Evolutionary conservation across 495 filamentous ascomycete species (phyloP).

Genomic region (Penicillium paradoxum): DNA sequence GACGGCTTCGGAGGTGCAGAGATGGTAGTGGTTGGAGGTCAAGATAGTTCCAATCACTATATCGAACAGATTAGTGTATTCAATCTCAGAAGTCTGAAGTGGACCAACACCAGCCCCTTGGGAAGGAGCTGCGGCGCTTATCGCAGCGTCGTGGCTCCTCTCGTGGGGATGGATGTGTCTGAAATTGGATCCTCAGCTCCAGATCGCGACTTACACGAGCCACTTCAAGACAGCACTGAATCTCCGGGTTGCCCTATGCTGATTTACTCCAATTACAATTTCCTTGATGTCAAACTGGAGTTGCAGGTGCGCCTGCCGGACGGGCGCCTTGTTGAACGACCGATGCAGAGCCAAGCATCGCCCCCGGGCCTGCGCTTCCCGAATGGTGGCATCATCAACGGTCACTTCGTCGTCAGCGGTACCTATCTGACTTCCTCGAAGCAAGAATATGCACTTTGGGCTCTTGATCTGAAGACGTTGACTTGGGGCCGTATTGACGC

Average conservation of each 20-base stretch:
- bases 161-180: conserved; percentile 62
- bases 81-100: conserved; percentile 92
- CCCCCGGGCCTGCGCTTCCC: conserved; percentile 92
- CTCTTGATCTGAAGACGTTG: conserved; percentile 77
- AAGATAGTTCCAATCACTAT: conserved; percentile 96
- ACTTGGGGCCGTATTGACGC: conserved; percentile 96
- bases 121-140: conserved; percentile 94
- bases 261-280: conserved; percentile 99
- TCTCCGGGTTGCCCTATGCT: conserved; percentile 76
- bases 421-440: conserved; percentile 96
- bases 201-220: conserved; percentile 34
- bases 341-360: conserved; percentile 80
- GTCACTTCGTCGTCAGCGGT: conserved; percentile 93
- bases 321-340: conserved; percentile 77
- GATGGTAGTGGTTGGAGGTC: conserved; percentile 95
- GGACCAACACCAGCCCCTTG: conserved; percentile 79
- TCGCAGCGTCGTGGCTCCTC: conserved; percentile 84
- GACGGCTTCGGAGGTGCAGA: conserved; percentile 91
- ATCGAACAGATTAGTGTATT: conserved; percentile 98
- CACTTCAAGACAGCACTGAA: conserved; percentile 31
- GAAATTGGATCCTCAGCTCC: conserved; percentile 60
- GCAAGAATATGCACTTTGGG: conserved; percentile 98
- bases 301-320: conserved; percentile 82
- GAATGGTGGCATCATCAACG: conserved; percentile 88
- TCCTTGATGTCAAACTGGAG: conserved; percentile 92